These are phyloP conservation scores for Arctostaphylos glauca DNA, from an alignment of 148 eudicot species.

Conservation along the genomic window DNA sequence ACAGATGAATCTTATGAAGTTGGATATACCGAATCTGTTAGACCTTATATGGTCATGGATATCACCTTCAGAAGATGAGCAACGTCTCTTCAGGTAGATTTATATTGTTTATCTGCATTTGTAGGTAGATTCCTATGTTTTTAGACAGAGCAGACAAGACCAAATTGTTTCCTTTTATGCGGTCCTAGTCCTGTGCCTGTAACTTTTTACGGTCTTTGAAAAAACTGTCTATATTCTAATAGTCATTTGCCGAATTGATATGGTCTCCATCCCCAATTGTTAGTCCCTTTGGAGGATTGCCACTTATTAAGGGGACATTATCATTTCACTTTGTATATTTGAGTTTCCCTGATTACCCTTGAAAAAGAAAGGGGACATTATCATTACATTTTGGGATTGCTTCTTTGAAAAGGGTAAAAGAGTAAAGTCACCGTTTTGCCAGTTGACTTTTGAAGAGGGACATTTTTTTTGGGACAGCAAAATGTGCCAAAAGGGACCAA, in stretches of 20 bases:
- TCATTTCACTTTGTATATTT: no score
- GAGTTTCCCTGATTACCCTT: no score
- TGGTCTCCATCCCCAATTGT: no score
- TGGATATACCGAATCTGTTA: conserved; percentile 71
- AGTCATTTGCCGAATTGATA: not conserved
- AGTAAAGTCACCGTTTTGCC: no score
- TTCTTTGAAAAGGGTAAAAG: no score
- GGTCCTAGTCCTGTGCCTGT: not conserved
- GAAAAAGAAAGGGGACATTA: no score
- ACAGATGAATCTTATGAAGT: conserved; percentile 95
- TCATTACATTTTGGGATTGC: no score
- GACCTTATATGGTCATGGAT: conserved; percentile 95
- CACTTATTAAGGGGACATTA: no score
- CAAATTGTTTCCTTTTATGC: conserved; percentile 3
- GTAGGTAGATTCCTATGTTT: not conserved
- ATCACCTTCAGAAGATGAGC: conserved; percentile 83
- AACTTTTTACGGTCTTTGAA: not conserved
- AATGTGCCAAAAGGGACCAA: no score
- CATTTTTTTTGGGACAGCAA: no score
- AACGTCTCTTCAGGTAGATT: conserved; percentile 64
- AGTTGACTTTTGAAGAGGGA: no score
- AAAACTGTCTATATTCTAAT: not conserved
- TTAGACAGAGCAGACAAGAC: not conserved
- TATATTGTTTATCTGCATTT: conserved; percentile 6
- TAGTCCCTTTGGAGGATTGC: no score